A percentile compares a stretch with the other conserved stretches of the same genome.
These are phyloP conservation scores for Citrus glauca DNA, from an alignment of 345 rosid species.

Conservation along the genomic window DNA sequence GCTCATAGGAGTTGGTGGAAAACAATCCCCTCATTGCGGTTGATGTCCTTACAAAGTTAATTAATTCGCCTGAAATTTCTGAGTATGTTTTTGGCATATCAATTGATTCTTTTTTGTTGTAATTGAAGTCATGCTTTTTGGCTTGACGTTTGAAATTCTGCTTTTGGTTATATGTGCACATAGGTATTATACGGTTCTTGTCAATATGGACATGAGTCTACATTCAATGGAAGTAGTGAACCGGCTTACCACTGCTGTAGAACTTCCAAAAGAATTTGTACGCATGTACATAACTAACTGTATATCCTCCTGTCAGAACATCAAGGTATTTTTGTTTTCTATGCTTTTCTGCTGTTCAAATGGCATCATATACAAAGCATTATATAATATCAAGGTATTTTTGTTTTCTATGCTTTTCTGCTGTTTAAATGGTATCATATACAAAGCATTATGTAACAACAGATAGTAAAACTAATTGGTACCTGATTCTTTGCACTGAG, in stretches of 20 bases:
- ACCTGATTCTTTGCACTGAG: not conserved
- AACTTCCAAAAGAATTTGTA: conserved; percentile 87
- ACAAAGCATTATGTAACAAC: not conserved
- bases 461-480: not conserved
- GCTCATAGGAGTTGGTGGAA: conserved; percentile 85
- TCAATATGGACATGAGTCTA: conserved; percentile 94
- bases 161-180: conserved; percentile 1
- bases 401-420: conserved; percentile 13
- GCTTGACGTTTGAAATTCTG: conserved; percentile 11
- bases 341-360: conserved; percentile 3
- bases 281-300: conserved; percentile 93
- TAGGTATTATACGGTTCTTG: conserved; percentile 89
- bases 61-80: conserved; percentile 75
- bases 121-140: not conserved
- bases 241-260: conserved; percentile 92
- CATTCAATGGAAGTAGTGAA: conserved; percentile 99
- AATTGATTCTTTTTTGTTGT: conserved; percentile 1
- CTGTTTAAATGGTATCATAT: not conserved
- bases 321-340: conserved; percentile 53
- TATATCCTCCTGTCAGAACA: conserved; percentile 87
- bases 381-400: conserved; percentile 63
- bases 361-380: not conserved
- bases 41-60: conserved; percentile 87
- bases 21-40: conserved; percentile 92
- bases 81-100: conserved; percentile 56